Base-by-base conservation (phyloP, 257 asterid species). In the Gentiana macrophylla region DNA sequence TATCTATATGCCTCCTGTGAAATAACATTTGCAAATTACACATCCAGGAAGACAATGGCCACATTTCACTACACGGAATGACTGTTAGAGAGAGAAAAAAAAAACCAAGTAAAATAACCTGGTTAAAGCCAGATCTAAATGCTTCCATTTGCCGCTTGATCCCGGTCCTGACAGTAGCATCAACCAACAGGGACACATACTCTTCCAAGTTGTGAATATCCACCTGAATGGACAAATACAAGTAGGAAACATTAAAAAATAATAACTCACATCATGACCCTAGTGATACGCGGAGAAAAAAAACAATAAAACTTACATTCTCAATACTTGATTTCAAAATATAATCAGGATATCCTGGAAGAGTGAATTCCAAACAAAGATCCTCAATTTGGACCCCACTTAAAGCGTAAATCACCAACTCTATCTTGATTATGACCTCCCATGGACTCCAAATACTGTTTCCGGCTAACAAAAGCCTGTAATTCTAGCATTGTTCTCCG, bases 81-180 rank as follows among this genome's bases (percentile, higher is more conserved):
- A 34, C 1, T 54, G 1, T 4, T 8, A 15, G 1, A 50, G 2
- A 3, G 4, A 24, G 24, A 0, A 24, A 11, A 47, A 15, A 59
- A 52, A 9, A 66, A 45, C 3, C 4, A 37, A 34, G 15, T 51
- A 38, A 9, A 57, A 55, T 38, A 11, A 67, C 98, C 97, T 93
- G 97, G 77, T 80, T 89, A 74, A 89, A 93, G 57, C 99, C 99
- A 60, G 92, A 77, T 93, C 91, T 81, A 75, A 88, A 93, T 38
- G 99, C 95, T 65, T 93, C 99, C 70, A 80, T 62, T 70, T 88
- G 97, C 59, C 95, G 88, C 72, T 53, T 64, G 62, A 93, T 82
- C 35, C 99, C 97, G 41, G 76, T 60, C 67, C 82, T 86, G 32
- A 93, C 81, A 51, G 95, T 79, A 50, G 94, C 97, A 65, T 93